Evolutionary conservation across 768 basidiomycete species (phyloP), one percentile per base, ranked within the genome.

Genomic region (Inosperma sp.): DNA sequence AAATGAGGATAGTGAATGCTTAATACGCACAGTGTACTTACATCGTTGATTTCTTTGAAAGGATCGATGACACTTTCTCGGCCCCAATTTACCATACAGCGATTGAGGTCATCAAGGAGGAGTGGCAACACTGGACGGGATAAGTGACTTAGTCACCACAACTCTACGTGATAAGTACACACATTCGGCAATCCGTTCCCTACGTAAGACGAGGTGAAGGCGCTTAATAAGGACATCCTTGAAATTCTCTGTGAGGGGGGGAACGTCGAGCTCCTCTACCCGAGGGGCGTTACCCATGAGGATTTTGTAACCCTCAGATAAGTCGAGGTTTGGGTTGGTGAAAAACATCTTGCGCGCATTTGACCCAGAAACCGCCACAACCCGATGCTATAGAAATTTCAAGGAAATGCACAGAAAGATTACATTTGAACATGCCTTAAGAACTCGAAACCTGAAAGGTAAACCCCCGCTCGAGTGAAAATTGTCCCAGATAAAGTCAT

Each of bases 41-140:
- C 69, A 36, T 68, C 65, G 45, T 67, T 64, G 9, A 69, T 55
- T 17, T 62, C 50, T 43, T 65, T 60, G 52, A 68, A 69, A 8
- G 68, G 69, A 47, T 71, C 57, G 9, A 71, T 61, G 4, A 29
- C 49, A 2, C 68, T 63, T 31, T 59, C 46, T 12, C 57, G 50
- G 2, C 67, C 66, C 69, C 68, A 70, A n/a, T 31, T 42, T 5
- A 37, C 34, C 61, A 65, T 63, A 17, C 54, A 50, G 7, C 52
- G 40, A 31, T 68, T 56, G n/a, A 68, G 27, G 49, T 70, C 68
- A 10, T 63, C 60, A 30, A 68, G 57, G 9, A 70, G 40, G 8
- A 55, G 43, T 4, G 69, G 67, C 14, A 70, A 43, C 8, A 60
- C 68, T 59, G 13, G 10, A 9, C 8, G 31, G 26, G 7, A 8